These are phyloP conservation scores for Apiotrichum gamsii DNA, from an alignment of 1,284 basidiomycete genomes.

Conservation along the genomic window DNA sequence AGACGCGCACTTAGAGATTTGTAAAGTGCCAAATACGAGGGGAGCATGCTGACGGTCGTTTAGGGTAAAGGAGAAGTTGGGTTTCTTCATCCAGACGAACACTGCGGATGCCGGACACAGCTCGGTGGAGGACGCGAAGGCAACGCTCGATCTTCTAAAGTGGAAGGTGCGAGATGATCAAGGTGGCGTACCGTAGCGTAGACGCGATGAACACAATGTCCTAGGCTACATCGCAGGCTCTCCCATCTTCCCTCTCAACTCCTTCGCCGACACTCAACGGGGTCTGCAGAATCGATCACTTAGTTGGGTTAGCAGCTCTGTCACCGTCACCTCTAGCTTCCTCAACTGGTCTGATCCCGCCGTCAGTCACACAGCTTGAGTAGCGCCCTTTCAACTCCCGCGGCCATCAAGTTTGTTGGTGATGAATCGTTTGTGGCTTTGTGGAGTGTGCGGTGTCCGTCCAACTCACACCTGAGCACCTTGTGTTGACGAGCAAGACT, in stretches of 20 bases:
- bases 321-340: too few relatives aligned
- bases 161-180: constrained; percentile 45
- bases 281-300: too few relatives aligned
- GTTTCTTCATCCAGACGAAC: constrained; percentile 62
- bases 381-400: constrained; percentile 32
- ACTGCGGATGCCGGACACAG: constrained; percentile 70
- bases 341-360: constrained; percentile 34
- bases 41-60: not conserved
- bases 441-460: constrained; percentile 17
- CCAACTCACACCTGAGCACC: constrained; percentile 25
- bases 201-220: too few relatives aligned
- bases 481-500: constrained; percentile 21
- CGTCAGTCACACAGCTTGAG: constrained; percentile 37
- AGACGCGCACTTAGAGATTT: constrained; percentile 69
- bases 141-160: constrained; percentile 73
- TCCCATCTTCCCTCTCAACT: too few relatives aligned
- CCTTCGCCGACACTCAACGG: too few relatives aligned
- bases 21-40: constrained; percentile 50
- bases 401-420: not conserved
- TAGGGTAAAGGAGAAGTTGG: constrained; percentile 70
- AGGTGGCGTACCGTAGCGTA: too few relatives aligned
- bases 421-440: constrained; percentile 7
- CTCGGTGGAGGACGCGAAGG: constrained; percentile 72
- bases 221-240: too few relatives aligned
- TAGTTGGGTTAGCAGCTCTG: too few relatives aligned